Conservation (phyloP, 192 early-diverging fungal genomes). For the Coemansia sp. region DNA sequence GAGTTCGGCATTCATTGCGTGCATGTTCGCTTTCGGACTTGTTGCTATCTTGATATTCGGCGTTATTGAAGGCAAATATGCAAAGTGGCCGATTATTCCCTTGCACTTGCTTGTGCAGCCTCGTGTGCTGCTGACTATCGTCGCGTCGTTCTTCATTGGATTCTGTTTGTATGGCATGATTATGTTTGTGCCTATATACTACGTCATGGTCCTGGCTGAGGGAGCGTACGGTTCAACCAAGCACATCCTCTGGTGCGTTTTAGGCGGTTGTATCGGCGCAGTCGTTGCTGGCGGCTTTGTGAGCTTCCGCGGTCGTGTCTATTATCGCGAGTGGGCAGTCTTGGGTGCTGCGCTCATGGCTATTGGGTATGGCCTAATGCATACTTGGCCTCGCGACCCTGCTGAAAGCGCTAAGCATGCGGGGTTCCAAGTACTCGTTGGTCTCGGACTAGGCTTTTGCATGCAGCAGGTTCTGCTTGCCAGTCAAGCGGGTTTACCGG, state of each 20-base stretch:
- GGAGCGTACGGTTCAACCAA: constrained; percentile 21
- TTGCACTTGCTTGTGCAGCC: constrained; percentile 32
- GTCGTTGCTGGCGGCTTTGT: constrained; percentile 36
- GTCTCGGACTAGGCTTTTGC: constrained; percentile 50
- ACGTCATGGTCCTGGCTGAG: constrained; percentile 37
- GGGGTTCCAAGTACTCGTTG: constrained; percentile 42
- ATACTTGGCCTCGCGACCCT: constrained; percentile 35
- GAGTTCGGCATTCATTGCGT: constrained; percentile 54
- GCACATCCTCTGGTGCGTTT: constrained; percentile 40
- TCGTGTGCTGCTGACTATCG: constrained; percentile 33
- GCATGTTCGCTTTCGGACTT: constrained; percentile 54
- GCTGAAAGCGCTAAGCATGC: constrained; percentile 15
- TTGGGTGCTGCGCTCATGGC: constrained; percentile 45
- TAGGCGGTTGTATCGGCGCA: constrained; percentile 33
- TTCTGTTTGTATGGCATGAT: constrained; percentile 53
- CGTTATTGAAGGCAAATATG: constrained; percentile 60
- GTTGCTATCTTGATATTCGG: constrained; percentile 50
- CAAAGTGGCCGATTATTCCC: constrained; percentile 70
- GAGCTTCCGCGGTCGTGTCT: constrained; percentile 28
- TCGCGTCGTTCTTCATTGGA: constrained; percentile 45
- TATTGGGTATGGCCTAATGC: constrained; percentile 50
- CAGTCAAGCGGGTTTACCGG: constrained; percentile 39
- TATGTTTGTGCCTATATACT: constrained; percentile 57
- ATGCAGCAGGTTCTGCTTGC: constrained; percentile 55
- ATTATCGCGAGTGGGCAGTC: constrained; percentile 42